Evolutionary conservation across 2,329 filamentous ascomycete genomes (phyloP).

Genomic region (Akanthomyces uredinophilus): DNA sequence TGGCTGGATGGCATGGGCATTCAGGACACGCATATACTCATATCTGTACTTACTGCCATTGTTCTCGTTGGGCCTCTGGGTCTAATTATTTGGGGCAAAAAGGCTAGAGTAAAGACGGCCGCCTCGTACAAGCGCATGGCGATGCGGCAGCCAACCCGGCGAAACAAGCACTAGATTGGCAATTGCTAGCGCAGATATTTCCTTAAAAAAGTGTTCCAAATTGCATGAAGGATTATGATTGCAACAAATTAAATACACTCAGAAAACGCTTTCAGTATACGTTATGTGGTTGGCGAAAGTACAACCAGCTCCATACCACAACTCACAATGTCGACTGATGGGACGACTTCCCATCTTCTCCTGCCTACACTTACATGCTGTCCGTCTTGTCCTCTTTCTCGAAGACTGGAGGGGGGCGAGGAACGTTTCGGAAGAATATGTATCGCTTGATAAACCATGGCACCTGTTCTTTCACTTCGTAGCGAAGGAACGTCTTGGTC

Average conservation of each 20-base stretch:
- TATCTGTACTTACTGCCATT: conserved; percentile 7
- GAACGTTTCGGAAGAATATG: conserved; percentile 28
- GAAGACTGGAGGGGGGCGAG: conserved; percentile 29
- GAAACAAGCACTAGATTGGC: not conserved
- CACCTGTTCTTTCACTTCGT: conserved; percentile 30
- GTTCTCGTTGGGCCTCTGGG: conserved; percentile 14
- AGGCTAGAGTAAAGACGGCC: conserved; percentile 11
- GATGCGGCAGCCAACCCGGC: not conserved
- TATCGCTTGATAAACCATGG: conserved; percentile 35
- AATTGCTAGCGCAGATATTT: too few relatives aligned
- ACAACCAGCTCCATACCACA: too few relatives aligned
- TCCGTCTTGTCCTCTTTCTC: conserved; percentile 10
- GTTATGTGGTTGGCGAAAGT: too few relatives aligned
- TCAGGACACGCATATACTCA: conserved; percentile 14
- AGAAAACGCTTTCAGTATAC: too few relatives aligned
- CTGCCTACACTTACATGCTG: not conserved
- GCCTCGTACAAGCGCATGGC: conserved; percentile 12
- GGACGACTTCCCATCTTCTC: too few relatives aligned
- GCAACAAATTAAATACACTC: not conserved
- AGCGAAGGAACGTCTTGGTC: conserved; percentile 27
- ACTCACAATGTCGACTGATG: too few relatives aligned
- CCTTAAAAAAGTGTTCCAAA: too few relatives aligned
- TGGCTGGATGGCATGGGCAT: conserved; percentile 24
- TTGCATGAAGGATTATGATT: not conserved
- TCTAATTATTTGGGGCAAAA: conserved; percentile 17